A percentile compares a stretch with the other conserved stretches of the same genome.
Evolutionary conservation across 1,139 yeast genomes (phyloP).

Genomic region (Geotrichum macrosporum): DNA sequence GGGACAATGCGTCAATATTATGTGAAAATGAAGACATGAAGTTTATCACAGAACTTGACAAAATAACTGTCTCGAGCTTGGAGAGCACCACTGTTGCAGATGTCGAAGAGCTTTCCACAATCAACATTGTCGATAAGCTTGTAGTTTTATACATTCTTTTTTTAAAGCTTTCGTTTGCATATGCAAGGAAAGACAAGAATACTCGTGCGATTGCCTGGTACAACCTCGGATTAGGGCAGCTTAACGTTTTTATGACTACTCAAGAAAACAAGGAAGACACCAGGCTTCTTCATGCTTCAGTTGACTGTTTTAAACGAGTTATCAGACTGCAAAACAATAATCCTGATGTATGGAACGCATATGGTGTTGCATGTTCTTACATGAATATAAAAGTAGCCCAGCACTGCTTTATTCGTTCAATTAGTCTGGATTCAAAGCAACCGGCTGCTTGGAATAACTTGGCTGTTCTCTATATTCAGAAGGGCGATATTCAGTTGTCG

Average conservation of each 20-base stretch:
- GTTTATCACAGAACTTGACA: constrained; percentile 19
- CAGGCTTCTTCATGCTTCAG: constrained; percentile 46
- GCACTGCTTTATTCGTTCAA: constrained; percentile 85
- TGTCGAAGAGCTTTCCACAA: not conserved
- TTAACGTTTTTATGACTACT: constrained; percentile 45
- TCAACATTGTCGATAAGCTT: constrained; percentile 24
- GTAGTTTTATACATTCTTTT: constrained; percentile 24
- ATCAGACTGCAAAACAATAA: constrained; percentile 67
- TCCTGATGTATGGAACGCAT: constrained; percentile 71
- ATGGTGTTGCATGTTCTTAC: constrained; percentile 66
- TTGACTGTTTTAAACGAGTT: constrained; percentile 58
- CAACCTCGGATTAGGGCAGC: constrained; percentile 66
- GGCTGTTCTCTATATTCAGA: constrained; percentile 68
- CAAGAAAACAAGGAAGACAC: constrained; percentile 24
- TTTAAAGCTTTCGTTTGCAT: constrained; percentile 32
- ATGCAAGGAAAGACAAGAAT: constrained; percentile 34
- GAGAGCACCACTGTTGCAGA: constrained; percentile 14
- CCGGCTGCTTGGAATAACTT: constrained; percentile 74
- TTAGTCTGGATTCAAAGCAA: constrained; percentile 63
- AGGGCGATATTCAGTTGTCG: constrained; percentile 69
- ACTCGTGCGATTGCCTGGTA: constrained; percentile 53
- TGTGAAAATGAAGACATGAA: constrained; percentile 20
- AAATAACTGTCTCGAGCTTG: constrained; percentile 20
- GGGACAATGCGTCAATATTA: constrained; percentile 12
- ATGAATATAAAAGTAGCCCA: constrained; percentile 72